Base-by-base conservation (phyloP, 1,284 basidiomycete species). In the Irpex rosettiformis region DNA sequence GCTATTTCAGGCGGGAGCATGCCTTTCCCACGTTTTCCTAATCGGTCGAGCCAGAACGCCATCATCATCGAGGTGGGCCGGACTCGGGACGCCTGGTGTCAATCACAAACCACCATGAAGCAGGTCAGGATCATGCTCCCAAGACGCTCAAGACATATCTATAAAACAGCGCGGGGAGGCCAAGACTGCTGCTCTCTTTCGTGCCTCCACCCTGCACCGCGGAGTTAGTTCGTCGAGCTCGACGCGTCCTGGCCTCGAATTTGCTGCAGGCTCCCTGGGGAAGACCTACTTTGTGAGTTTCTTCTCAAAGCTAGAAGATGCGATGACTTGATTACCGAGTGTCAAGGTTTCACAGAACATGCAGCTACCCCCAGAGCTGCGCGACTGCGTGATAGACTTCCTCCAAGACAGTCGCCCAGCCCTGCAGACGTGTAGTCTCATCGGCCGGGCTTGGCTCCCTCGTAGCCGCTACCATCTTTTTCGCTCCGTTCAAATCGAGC, bases 361-460 rank as follows among this genome's bases (percentile, higher is more conserved):
- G 47, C 53, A 49, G 22, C 54, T 73, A 11, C 67, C 70, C n/a
- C 58, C 61, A 55, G 74, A 76, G 56, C 62, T 74, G 16, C 59
- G 69, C 48, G 73, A 75, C 58, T 52, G 63, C 7, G 65, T 75
- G 59, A 67, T 74, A 29, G 70, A 70, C 58, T 63, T 64, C 22
- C 63, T 73, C 3, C 66, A 66, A 47, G 54, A 62, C 54, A 70
- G 76, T 61, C 56, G 24, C 11, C 21, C 48, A 13, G 61, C 69
- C 6, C 69, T 76, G 30, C 61, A 60, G 25, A 57, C 66, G 0
- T 75, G 73, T 63, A 68, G 67, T 56, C 65, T 75, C 8, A 71
- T 72, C n/a, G 73, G 69, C 62, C 71, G 66, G 55, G 59, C 67
- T 5, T 76, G 74, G 74, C 67, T 74, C 43, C 70, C 70, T 16